Evolutionary conservation across 2,329 filamentous ascomycete genomes (phyloP).

Genomic region (Sporothrix luriei): DNA sequence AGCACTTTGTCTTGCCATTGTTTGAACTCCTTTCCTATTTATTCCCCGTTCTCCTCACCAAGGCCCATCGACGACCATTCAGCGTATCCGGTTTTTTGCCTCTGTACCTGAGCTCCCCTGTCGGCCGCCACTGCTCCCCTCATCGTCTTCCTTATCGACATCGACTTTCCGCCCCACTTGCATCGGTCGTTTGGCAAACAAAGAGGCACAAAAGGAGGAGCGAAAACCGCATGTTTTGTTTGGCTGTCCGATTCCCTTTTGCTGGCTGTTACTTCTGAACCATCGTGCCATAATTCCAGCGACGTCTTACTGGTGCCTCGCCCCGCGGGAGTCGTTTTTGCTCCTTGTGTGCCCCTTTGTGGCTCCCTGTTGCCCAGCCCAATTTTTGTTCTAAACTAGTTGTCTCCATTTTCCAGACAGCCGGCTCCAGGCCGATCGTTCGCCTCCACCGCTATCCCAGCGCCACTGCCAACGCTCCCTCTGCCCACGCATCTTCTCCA

Average conservation of each 20-base stretch:
- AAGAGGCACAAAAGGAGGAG: not conserved
- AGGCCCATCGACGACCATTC: not conserved
- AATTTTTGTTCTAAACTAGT: conserved; percentile 28
- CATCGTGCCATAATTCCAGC: conserved; percentile 2
- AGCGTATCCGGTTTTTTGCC: not conserved
- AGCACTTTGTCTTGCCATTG: not conserved
- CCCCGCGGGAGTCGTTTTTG: conserved; percentile 20
- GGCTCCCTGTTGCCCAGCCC: not conserved
- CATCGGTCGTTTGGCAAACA: not conserved
- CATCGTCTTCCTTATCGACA: conserved; percentile 8
- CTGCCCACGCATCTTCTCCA: not conserved
- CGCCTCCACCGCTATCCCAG: conserved; percentile 6
- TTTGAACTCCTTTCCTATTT: not conserved
- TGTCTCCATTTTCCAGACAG: conserved; percentile 23
- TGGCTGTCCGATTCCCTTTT: not conserved
- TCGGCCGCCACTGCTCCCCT: conserved; percentile 15
- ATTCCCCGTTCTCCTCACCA: not conserved
- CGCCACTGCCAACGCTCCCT: not conserved
- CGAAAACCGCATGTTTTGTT: not conserved
- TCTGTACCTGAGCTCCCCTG: conserved; percentile 16
- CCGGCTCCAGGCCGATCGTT: conserved; percentile 23
- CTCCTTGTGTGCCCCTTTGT: conserved; percentile 22
- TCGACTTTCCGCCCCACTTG: conserved; percentile 20
- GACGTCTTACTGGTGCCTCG: conserved; percentile 20
- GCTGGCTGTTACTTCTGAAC: not conserved